Conservation (phyloP, 1,284 basidiomycete genomes). For the Kwoniella shivajii region DNA sequence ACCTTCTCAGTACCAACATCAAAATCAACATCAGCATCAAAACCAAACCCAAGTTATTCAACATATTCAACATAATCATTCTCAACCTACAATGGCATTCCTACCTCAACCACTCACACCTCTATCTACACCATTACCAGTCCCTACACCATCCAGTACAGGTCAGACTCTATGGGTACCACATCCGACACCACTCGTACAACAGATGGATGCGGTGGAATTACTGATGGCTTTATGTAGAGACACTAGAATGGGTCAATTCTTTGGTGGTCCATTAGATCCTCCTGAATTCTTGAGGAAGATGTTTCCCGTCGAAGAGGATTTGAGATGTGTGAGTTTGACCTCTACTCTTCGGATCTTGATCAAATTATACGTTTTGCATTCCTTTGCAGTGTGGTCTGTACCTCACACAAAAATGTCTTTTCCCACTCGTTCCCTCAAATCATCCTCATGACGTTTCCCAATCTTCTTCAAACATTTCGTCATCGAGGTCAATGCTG, state of each 20-base stretch:
- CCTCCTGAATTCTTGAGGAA: constrained; percentile 42
- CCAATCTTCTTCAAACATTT: background rate
- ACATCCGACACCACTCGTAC: constrained; percentile 1
- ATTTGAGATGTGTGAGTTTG: constrained; percentile 39
- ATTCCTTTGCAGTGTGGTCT: too few relatives aligned
- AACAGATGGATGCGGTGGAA: constrained; percentile 31
- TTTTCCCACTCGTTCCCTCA: too few relatives aligned
- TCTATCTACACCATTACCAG: background rate
- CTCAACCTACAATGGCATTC: background rate
- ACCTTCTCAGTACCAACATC: too few relatives aligned
- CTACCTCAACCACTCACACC: background rate
- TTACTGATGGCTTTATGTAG: constrained; percentile 41
- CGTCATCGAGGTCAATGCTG: background rate
- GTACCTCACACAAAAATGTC: too few relatives aligned
- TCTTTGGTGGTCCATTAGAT: constrained; percentile 36
- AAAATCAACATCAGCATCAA: too few relatives aligned
- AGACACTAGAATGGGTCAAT: constrained; percentile 45
- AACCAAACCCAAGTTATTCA: too few relatives aligned
- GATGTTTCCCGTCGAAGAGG: constrained; percentile 37
- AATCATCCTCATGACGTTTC: background rate
- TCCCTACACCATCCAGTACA: background rate
- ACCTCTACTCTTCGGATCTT: background rate
- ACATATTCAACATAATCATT: too few relatives aligned
- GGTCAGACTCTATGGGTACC: background rate
- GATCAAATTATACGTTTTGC: background rate